Conservation (phyloP, 2,329 filamentous ascomycete species). For the Mollisiaceae sp. region DNA sequence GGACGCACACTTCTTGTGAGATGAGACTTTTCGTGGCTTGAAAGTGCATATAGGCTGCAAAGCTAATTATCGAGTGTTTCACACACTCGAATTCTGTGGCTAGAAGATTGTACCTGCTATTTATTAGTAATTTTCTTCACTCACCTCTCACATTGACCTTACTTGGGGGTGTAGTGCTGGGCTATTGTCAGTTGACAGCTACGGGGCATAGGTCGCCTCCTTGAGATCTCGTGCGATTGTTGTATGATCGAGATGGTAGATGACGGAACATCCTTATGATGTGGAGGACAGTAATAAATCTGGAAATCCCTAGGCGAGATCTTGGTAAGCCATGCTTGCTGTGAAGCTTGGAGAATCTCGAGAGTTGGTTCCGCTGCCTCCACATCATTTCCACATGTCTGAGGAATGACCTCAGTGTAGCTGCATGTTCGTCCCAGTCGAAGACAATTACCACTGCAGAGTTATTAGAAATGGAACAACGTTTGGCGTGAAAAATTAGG, state of each 20-base stretch:
- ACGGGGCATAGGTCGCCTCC: constrained; percentile 20
- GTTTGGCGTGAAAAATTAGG: not conserved
- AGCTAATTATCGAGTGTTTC: constrained; percentile 26
- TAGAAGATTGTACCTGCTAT: constrained; percentile 24
- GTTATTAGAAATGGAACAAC: not conserved
- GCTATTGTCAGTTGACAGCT: constrained; percentile 14
- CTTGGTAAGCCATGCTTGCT: constrained; percentile 18
- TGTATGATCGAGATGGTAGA: constrained; percentile 24
- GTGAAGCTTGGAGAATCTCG: constrained; percentile 11
- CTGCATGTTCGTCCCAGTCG: constrained; percentile 28
- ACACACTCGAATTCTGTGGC: constrained; percentile 23
- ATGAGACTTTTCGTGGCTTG: constrained; percentile 22
- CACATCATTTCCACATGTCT: not conserved
- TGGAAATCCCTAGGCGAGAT: constrained; percentile 11
- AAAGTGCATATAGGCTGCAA: constrained; percentile 27
- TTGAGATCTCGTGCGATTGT: constrained; percentile 25
- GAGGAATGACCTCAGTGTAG: constrained; percentile 15
- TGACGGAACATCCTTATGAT: constrained; percentile 16
- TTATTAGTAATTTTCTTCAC: not conserved
- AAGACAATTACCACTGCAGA: constrained; percentile 28
- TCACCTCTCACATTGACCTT: not conserved
- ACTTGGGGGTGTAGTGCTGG: constrained; percentile 24
- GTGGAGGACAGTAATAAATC: constrained; percentile 12
- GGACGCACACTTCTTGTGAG: constrained; percentile 25
- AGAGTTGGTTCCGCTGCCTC: not conserved